Conservation (phyloP, 495 filamentous ascomycete genomes). For the Lasiosphaeriaceae sp. region DNA sequence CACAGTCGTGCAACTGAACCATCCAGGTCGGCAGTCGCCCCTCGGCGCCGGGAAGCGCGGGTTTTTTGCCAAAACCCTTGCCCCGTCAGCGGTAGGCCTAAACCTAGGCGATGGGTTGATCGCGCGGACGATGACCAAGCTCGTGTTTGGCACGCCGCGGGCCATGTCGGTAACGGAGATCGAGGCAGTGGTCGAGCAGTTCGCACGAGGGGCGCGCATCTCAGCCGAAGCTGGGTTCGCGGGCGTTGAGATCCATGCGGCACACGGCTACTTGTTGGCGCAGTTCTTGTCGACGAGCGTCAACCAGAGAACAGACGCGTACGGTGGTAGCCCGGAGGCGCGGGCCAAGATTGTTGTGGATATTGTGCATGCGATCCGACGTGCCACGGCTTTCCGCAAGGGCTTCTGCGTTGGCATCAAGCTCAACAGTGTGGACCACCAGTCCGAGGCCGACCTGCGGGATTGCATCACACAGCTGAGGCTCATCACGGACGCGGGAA, state of each 20-base stretch:
- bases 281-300: slow-evolving; percentile 61
- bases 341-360: slow-evolving; percentile 61
- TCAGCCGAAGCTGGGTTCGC: slow-evolving; percentile 69
- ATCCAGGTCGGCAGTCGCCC: slow-evolving; percentile 56
- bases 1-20: slow-evolving; percentile 52
- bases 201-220: slow-evolving; percentile 55
- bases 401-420: slow-evolving; percentile 58
- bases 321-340: slow-evolving; percentile 65
- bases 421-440: slow-evolving; percentile 58
- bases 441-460: slow-evolving; percentile 38
- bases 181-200: slow-evolving; percentile 45
- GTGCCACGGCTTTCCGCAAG: slow-evolving; percentile 28
- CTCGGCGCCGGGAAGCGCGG: slow-evolving; percentile 41
- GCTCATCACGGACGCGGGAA: slow-evolving; percentile 47
- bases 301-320: slow-evolving; percentile 61
- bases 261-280: slow-evolving; percentile 71
- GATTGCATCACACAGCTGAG: slow-evolving; percentile 50
- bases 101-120: slow-evolving; percentile 36
- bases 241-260: slow-evolving; percentile 69
- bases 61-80: slow-evolving; percentile 47
- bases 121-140: slow-evolving; percentile 48
- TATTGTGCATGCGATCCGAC: slow-evolving; percentile 56
- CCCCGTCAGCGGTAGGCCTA: slow-evolving; percentile 42
- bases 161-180: slow-evolving; percentile 55
- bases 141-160: slow-evolving; percentile 56